Conservation (phyloP, 192 early-diverging fungal species). For the Gorgonomyces haynaldii region DNA sequence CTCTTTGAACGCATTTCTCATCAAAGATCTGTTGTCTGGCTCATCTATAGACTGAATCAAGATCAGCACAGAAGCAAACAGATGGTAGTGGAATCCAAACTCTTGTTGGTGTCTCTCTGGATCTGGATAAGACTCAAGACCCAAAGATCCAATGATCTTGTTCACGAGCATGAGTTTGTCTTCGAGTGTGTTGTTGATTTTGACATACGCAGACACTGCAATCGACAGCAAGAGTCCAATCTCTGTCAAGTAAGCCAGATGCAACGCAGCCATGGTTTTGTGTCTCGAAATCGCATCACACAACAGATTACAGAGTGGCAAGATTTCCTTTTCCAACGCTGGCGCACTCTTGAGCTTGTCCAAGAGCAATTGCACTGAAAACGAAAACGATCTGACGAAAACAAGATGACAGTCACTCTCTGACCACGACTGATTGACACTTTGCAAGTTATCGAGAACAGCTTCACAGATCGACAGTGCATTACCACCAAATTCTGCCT, state of each 20-base stretch:
- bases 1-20: too few relatives aligned
- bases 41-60: too few relatives aligned
- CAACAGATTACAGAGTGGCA: background rate
- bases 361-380: background rate
- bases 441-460: background rate
- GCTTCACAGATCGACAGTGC: background rate
- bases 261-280: background rate
- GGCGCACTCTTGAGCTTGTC: background rate
- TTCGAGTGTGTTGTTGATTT: background rate
- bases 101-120: background rate
- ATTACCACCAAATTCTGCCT: background rate
- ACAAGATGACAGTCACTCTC: constrained; percentile 17
- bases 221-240: constrained; percentile 9
- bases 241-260: constrained; percentile 12
- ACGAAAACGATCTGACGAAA: background rate
- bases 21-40: too few relatives aligned
- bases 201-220: background rate
- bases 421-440: constrained; percentile 16
- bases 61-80: too few relatives aligned
- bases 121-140: constrained; percentile 4
- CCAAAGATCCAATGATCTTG: constrained; percentile 4
- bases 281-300: background rate
- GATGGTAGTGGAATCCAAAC: too few relatives aligned
- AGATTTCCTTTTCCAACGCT: background rate
- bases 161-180: background rate